Conservation (phyloP, 306 rosid species). For the Sphenostylis stenocarpa region DNA sequence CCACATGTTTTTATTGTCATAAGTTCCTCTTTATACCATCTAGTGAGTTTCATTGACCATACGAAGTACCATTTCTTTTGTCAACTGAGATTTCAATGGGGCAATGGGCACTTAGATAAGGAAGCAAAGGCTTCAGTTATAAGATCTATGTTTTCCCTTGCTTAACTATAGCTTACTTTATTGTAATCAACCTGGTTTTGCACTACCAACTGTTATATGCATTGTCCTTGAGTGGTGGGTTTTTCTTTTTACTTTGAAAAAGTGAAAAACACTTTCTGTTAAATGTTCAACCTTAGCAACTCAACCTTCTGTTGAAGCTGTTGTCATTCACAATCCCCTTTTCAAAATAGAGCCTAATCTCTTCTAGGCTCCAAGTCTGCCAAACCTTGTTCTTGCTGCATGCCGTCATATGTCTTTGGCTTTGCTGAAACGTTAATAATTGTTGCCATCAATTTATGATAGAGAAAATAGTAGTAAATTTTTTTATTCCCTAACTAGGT, state of each 20-base stretch:
- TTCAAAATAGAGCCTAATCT: neutral
- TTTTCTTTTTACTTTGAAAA: neutral
- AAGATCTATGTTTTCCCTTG: neutral
- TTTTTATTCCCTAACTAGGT: slow-evolving; percentile 10
- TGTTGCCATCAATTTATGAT: slow-evolving; percentile 13
- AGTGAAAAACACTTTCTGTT: neutral
- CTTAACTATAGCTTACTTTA: neutral
- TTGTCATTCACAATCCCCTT: neutral
- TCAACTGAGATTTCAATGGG: slow-evolving; percentile 12
- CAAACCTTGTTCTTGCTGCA: neutral
- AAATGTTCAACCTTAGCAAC: neutral
- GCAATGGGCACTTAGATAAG: neutral
- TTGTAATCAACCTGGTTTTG: neutral
- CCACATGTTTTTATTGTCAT: neutral
- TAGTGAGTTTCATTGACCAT: slow-evolving; percentile 21
- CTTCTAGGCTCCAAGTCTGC: neutral
- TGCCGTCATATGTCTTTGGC: slow-evolving; percentile 1
- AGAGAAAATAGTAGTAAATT: slow-evolving; percentile 1
- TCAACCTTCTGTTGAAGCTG: neutral
- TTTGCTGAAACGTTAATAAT: neutral
- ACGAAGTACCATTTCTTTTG: neutral
- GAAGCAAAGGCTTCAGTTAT: slow-evolving; percentile 1
- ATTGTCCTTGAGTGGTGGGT: neutral
- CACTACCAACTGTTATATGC: neutral
- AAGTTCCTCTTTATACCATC: neutral